Evolutionary conservation across 2,329 filamentous ascomycete species (phyloP).

Genomic region (Colletotrichum sp.): DNA sequence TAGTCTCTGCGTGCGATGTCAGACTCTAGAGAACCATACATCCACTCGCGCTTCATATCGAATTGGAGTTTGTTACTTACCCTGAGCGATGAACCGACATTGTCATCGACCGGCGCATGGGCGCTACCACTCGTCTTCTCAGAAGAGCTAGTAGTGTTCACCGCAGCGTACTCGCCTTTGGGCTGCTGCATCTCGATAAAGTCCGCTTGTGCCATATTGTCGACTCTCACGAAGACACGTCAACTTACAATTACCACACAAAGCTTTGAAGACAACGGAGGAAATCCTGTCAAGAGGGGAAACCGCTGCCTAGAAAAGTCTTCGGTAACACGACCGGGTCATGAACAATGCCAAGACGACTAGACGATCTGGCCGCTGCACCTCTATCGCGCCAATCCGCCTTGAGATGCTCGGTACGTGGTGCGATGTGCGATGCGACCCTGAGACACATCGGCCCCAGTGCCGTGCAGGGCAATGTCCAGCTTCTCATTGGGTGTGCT

Average conservation of each 20-base stretch:
- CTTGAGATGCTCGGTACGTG: slow-evolving; percentile 12
- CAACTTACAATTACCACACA: background rate
- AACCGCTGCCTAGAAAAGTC: background rate
- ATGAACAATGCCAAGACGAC: background rate
- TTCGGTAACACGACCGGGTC: background rate
- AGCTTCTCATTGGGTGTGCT: background rate
- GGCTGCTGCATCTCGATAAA: background rate
- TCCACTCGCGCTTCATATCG: too few relatives aligned
- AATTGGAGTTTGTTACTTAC: background rate
- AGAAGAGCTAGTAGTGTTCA: slow-evolving; percentile 5
- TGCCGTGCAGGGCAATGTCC: background rate
- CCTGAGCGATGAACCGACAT: background rate
- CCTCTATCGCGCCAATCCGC: slow-evolving; percentile 6
- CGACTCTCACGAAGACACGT: background rate
- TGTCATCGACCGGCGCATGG: background rate
- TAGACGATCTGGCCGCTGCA: slow-evolving; percentile 5
- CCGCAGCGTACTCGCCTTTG: slow-evolving; percentile 1
- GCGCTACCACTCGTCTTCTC: background rate
- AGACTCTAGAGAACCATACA: background rate
- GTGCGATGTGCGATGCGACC: slow-evolving; percentile 7
- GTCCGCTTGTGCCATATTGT: background rate
- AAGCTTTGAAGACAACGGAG: fast-evolving
- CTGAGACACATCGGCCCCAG: background rate
- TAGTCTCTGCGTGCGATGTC: background rate
- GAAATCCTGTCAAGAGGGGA: background rate